A percentile compares a stretch with the other conserved stretches of the same genome.
These are phyloP conservation scores for Yarrowia deformans DNA, from an alignment of 805 yeast genomes.

Conservation along the genomic window DNA sequence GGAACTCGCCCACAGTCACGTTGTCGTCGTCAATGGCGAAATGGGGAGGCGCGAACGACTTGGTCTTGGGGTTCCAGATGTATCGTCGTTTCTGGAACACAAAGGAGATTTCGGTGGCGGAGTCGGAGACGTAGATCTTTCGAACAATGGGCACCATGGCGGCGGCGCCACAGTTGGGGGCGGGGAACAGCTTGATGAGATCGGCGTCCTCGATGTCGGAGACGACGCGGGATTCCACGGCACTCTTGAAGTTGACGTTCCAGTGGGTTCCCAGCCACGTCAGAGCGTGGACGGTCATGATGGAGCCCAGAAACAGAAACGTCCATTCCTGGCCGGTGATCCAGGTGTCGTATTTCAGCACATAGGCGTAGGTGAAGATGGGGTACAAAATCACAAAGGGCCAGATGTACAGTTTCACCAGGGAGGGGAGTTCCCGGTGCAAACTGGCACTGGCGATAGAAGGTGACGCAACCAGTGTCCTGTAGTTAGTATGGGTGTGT, in stretches of 20 bases:
- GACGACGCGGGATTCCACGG: constrained; percentile 70
- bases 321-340: constrained; percentile 96
- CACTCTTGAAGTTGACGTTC: constrained; percentile 75
- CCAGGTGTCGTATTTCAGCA: constrained; percentile 74
- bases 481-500: constrained; percentile 11
- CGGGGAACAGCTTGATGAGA: constrained; percentile 77
- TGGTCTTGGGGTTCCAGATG: constrained; percentile 63
- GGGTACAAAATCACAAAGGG: constrained; percentile 83
- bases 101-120: constrained; percentile 71
- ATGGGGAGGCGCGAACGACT: constrained; percentile 78
- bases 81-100: constrained; percentile 92
- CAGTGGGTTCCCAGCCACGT: constrained; percentile 93
- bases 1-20: constrained; percentile 66
- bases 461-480: constrained; percentile 67
- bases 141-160: constrained; percentile 73
- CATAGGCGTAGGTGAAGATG: constrained; percentile 68
- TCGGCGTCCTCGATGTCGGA: constrained; percentile 66
- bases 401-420: constrained; percentile 77
- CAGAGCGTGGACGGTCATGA: constrained; percentile 74
- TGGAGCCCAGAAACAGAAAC: constrained; percentile 78
- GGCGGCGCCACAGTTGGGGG: constrained; percentile 84
- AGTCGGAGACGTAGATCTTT: constrained; percentile 56
- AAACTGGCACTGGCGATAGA: constrained; percentile 75
- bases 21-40: constrained; percentile 67
- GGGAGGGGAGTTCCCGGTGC: constrained; percentile 68